Evolutionary conservation across 768 basidiomycete species (phyloP), one percentile per base, ranked within the genome.

Genomic region (Mycena vulgaris): DNA sequence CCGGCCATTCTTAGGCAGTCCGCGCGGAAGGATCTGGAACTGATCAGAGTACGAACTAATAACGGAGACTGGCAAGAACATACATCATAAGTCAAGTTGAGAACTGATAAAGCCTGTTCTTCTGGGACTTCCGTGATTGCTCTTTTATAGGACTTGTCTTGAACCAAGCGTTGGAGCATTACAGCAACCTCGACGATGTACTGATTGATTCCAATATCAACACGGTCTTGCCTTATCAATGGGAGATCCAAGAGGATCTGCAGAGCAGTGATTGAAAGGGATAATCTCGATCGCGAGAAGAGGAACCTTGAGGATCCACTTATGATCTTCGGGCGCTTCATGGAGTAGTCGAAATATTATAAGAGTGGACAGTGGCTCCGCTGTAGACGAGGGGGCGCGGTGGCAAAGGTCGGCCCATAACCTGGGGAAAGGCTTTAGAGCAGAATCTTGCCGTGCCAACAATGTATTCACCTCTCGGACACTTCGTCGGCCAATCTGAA

Each of bases 161-260:
- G 39, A 58, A 40, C 10, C 39, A 58, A 28, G 19, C 25, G 37
- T 42, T 58, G 57, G 3, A 58, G 37, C 2, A 58, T 58, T 35
- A 2, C 14, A 35, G 35, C 39, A 42, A 58, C 42, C 25, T 42
- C 27, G 33, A 35, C 39, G 21, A 11, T 42, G 39, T 58, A 37
- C 25, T 58, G 6, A 2, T 28, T 13, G 25, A 11, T 42, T 10
- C 8, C 10, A 30, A 28, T 58, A 13, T 30, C 39, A 58, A 21
- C 16, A 9, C 14, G 8, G 35, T 6, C 6, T 14, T 40, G 39
- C 5, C 3, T 2, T 42, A 58, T 42, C 17, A 42, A 23, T 14
- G 57, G 57, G 19, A 58, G 57, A 28, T 58, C 39, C 25, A 25
- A 58, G 13, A 58, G 57, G 57, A 58, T 42, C 57, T 58, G 37